Evolutionary conservation across 2,329 filamentous ascomycete genomes (phyloP).

Genomic region (Juglanconis juglandina): DNA sequence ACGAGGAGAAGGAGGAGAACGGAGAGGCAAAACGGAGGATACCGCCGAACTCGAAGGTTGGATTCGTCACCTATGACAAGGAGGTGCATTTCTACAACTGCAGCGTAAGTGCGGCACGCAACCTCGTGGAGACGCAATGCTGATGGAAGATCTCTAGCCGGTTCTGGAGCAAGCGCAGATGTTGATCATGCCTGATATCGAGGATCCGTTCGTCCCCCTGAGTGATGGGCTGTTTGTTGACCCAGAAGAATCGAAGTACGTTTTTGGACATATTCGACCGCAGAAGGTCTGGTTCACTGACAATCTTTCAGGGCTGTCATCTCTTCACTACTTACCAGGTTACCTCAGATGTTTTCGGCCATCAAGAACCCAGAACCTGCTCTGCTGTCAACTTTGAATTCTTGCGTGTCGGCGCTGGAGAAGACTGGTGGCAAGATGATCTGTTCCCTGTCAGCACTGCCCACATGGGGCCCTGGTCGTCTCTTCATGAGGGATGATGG

Average conservation of each 20-base stretch:
- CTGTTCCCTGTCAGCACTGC: constrained; percentile 80
- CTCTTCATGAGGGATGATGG: constrained; percentile 84
- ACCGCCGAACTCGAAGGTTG: constrained; percentile 79
- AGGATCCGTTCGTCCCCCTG: constrained; percentile 92
- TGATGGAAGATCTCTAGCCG: constrained; percentile 42
- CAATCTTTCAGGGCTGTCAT: constrained; percentile 61
- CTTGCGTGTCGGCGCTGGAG: constrained; percentile 78
- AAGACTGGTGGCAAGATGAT: constrained; percentile 89
- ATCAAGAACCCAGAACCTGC: constrained; percentile 91
- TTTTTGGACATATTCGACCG: not conserved
- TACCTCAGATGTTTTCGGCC: constrained; percentile 82
- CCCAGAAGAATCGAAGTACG: constrained; percentile 78
- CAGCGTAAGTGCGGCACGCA: constrained; percentile 53
- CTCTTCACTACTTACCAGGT: constrained; percentile 74
- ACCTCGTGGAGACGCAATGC: not conserved
- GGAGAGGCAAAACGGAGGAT: constrained; percentile 57
- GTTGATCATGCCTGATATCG: constrained; percentile 97
- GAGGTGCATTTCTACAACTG: constrained; percentile 98
- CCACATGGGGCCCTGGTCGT: constrained; percentile 85
- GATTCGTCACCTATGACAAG: constrained; percentile 93
- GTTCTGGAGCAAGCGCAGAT: constrained; percentile 86
- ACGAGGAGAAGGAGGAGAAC: constrained; percentile 46
- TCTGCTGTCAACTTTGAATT: constrained; percentile 77
- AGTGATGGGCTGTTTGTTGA: constrained; percentile 93
- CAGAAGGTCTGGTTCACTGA: constrained; percentile 23